Evolutionary conservation across 2,329 filamentous ascomycete species (phyloP).

Genomic region (Fusarium transvaalense): DNA sequence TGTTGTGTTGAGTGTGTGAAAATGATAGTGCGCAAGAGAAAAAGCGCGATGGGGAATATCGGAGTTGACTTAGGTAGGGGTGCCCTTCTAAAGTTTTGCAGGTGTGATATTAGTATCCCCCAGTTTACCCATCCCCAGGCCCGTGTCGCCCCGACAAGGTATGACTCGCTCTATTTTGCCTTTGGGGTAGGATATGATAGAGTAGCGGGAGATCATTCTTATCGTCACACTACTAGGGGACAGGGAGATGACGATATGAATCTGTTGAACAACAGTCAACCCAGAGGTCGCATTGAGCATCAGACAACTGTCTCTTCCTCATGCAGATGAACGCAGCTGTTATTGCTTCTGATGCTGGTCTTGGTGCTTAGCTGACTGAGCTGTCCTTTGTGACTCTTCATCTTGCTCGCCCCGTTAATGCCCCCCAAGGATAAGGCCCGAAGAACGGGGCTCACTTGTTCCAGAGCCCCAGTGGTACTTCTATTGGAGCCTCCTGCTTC

Average conservation of each 20-base stretch:
- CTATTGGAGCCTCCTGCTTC: constrained; percentile 48
- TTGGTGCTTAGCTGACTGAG: constrained; percentile 27
- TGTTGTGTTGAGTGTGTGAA: background rate
- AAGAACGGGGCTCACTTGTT: constrained; percentile 45
- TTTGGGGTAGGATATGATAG: constrained; percentile 36
- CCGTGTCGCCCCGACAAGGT: constrained; percentile 39
- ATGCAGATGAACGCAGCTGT: constrained; percentile 6
- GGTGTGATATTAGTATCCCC: constrained; percentile 35
- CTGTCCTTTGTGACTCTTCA: constrained; percentile 36
- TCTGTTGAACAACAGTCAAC: background rate
- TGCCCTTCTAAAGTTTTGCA: background rate
- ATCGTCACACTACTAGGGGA: constrained; percentile 23
- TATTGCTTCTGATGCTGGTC: constrained; percentile 1
- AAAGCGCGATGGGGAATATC: constrained; percentile 1
- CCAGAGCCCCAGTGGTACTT: constrained; percentile 41
- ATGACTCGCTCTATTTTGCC: constrained; percentile 39
- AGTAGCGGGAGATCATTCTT: constrained; percentile 37
- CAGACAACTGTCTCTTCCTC: constrained; percentile 20
- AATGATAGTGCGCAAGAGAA: constrained; percentile 16
- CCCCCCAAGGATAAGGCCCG: constrained; percentile 42
- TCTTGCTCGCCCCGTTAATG: constrained; percentile 39
- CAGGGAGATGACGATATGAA: constrained; percentile 12
- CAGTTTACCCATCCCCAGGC: constrained; percentile 39
- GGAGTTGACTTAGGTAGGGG: constrained; percentile 4
- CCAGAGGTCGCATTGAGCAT: constrained; percentile 12